Conservation (phyloP, 2,329 filamentous ascomycete species). For the Cladobotryum protrusum region DNA sequence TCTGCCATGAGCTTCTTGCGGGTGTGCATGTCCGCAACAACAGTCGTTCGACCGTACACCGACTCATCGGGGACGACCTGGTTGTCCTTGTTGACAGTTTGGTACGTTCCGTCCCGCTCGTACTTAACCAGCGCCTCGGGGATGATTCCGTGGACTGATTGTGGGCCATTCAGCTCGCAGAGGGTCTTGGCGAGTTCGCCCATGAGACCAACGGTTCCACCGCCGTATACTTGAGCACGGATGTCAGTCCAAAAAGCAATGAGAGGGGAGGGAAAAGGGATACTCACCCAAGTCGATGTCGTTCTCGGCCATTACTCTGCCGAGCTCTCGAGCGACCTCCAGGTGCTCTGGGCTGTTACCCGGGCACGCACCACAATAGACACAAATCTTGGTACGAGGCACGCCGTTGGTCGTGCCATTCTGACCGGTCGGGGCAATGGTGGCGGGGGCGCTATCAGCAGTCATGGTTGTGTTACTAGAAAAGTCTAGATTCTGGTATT, state of each 20-base stretch:
- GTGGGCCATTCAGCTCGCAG: conserved; percentile 72
- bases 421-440: conserved; percentile 14
- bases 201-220: conserved; percentile 92
- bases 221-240: conserved; percentile 69
- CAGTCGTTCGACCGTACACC: conserved; percentile 75
- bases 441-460: conserved; percentile 18
- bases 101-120: conserved; percentile 61
- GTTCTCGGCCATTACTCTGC: conserved; percentile 63
- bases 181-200: conserved; percentile 85
- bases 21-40: conserved; percentile 94
- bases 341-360: conserved; percentile 71
- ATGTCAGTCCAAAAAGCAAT: background rate
- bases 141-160: conserved; percentile 87
- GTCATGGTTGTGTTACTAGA: conserved; percentile 20
- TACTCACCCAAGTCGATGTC: conserved; percentile 66
- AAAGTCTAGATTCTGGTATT: too few relatives aligned
- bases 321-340: conserved; percentile 71
- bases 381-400: conserved; percentile 66
- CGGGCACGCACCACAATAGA: conserved; percentile 82
- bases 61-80: conserved; percentile 56
- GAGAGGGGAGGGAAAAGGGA: background rate
- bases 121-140: conserved; percentile 75
- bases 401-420: conserved; percentile 25
- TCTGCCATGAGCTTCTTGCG: conserved; percentile 90
- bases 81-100: conserved; percentile 37